Percentiles rank a stretch among this genome's conserved stretches.
These are phyloP conservation scores for Sporothrix curviconia DNA, from an alignment of 2,329 filamentous ascomycete species.

Conservation along the genomic window DNA sequence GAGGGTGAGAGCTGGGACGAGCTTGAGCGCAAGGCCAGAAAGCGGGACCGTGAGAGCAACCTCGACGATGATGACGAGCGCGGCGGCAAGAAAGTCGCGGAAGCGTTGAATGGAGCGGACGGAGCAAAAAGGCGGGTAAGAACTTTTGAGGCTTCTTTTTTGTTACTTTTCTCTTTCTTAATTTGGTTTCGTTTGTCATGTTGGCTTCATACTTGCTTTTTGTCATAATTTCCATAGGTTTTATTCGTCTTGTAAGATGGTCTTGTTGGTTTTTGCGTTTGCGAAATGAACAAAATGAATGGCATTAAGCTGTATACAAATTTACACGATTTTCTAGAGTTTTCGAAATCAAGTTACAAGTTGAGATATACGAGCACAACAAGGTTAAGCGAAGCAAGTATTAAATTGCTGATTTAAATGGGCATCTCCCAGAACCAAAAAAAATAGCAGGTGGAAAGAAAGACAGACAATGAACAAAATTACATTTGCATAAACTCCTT, in stretches of 20 bases:
- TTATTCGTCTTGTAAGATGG: background rate
- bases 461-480: background rate
- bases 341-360: background rate
- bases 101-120: constrained; percentile 41
- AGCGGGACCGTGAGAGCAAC: constrained; percentile 63
- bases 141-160: no score
- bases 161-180: background rate
- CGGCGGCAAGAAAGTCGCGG: constrained; percentile 59
- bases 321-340: background rate
- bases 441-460: background rate
- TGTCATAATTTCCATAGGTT: background rate
- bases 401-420: background rate
- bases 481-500: background rate
- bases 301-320: background rate
- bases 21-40: constrained; percentile 82
- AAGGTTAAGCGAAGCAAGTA: no score
- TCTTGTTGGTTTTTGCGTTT: background rate
- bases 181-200: background rate
- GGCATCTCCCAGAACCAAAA: background rate
- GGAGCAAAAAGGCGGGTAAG: background rate
- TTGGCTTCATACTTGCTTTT: background rate
- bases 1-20: constrained; percentile 92
- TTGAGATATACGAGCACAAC: no score
- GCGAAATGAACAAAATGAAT: background rate
- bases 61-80: constrained; percentile 76